Base-by-base conservation (phyloP, 495 filamentous ascomycete species). In the Amphirosellinia nigrospora region DNA sequence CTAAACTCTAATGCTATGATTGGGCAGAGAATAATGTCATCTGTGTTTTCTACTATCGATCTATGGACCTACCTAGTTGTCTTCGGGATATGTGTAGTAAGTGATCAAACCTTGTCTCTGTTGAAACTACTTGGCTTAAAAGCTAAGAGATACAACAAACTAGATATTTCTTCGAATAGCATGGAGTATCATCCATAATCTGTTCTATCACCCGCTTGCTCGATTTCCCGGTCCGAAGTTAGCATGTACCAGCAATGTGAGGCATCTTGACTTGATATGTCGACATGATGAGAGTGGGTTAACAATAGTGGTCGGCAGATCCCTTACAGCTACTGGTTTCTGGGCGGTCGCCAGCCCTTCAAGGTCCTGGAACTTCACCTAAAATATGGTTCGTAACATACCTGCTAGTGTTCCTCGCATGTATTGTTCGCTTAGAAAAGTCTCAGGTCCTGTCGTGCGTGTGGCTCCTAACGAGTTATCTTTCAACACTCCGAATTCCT, bases 391-490 rank as follows among this genome's bases (percentile, higher is more conserved):
- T 43, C 52, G 69, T 66, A 43, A 16, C 39, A 16, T 43, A 43
- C 16, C 39, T 43, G 39, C 39, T 16, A n/a, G 7, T 50, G 10
- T 48, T 21, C 9, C 4, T 13, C 19, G 4, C 21, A 28, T 34
- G 16, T 32, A 4, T 43, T 16, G 39, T 43, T 43, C 13, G 39
- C 39, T 43, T 16, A 43, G 39, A 43, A 43, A 43, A 43, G 39
- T 43, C 3, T 43, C 13, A 71, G 84, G 84, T 46, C 75, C 81
- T 10, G 81, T 88, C 13, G 80, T 90, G 7, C 83, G 88, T 0
- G 73, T 87, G 15, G 75, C 81, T 1, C 88, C 87, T 1, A 79
- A 81, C 23, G 82, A 87, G 53, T 64, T 90, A 1, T 85, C 82
- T 1, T 89, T 87, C 75, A 84, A 79, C 63, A 81, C 79, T 0